phyloP scores from a whole-genome alignment of 805 yeast genomes.

The Zygosaccharomyces lentus region DNA sequence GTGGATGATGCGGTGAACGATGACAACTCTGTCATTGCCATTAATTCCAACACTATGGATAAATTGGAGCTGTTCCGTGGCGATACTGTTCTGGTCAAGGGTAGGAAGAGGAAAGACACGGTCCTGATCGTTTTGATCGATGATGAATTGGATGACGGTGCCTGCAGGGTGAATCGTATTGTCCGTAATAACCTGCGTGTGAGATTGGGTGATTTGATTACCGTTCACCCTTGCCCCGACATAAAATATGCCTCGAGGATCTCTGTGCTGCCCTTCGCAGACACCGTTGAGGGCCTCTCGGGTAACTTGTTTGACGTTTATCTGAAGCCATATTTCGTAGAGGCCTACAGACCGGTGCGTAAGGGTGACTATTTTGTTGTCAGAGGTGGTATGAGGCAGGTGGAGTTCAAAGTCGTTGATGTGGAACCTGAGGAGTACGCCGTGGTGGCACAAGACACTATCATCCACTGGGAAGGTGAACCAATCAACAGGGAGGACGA shows the following conservation, averaged over 20 bases:
- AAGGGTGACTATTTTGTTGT: constrained; percentile 95
- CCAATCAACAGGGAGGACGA: constrained; percentile 94
- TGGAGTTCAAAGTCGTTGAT: constrained; percentile 96
- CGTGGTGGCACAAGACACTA: constrained; percentile 96
- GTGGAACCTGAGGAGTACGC: constrained; percentile 97
- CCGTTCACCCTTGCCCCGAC: constrained; percentile 95
- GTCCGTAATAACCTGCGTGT: constrained; percentile 93
- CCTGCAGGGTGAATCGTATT: constrained; percentile 89
- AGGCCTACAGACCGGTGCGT: constrained; percentile 97
- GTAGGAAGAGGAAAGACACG: constrained; percentile 97
- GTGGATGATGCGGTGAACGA: constrained; percentile 97
- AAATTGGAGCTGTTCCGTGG: constrained; percentile 92
- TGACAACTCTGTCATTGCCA: constrained; percentile 93
- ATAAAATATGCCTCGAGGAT: constrained; percentile 95
- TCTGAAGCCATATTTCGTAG: constrained; percentile 96
- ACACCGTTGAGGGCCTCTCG: constrained; percentile 95
- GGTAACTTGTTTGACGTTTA: constrained; percentile 95
- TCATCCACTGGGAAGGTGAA: constrained; percentile 98
- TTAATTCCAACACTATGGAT: constrained; percentile 95
- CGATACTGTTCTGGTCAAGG: constrained; percentile 94
- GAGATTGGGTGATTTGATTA: constrained; percentile 86
- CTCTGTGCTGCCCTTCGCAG: constrained; percentile 94
- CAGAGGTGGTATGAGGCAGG: constrained; percentile 99
- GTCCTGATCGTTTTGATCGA: constrained; percentile 93
- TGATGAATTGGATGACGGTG: constrained; percentile 95